phyloP scores from a whole-genome alignment of 2,329 filamentous ascomycete genomes.

The Tolypocladium tropicale region DNA sequence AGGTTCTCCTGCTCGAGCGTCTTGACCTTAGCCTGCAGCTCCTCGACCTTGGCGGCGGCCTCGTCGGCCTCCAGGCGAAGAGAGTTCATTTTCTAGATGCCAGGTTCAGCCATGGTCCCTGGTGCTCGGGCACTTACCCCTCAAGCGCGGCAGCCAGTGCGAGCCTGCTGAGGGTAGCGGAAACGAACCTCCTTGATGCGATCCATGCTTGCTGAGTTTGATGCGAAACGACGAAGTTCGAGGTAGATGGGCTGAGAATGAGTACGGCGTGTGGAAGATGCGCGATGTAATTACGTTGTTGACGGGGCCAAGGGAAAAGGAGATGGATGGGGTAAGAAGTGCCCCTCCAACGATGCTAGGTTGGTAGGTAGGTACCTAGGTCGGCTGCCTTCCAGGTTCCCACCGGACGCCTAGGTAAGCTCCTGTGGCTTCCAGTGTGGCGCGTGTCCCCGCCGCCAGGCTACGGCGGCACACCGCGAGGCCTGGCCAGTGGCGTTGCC shows the following conservation, averaged over 20 bases:
- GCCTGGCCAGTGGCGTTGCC: constrained; percentile 18
- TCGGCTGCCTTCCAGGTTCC: constrained; percentile 1
- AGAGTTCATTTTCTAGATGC: constrained; percentile 75
- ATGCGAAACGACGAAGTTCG: constrained; percentile 4
- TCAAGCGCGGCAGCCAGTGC: constrained; percentile 15
- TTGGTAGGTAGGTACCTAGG: too few species aligned
- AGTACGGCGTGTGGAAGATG: constrained; percentile 17
- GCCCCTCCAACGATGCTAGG: constrained; percentile 24
- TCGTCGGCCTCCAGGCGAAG: constrained; percentile 93
- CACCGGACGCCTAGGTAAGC: constrained; percentile 6
- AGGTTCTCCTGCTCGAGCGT: constrained; percentile 87
- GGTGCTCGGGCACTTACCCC: constrained; percentile 7
- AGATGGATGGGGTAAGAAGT: constrained; percentile 16
- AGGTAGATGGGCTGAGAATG: constrained; percentile 8
- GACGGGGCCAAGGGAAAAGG: constrained; percentile 19
- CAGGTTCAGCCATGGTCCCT: constrained; percentile 4
- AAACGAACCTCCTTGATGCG: constrained; percentile 77
- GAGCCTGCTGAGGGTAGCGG: constrained; percentile 5
- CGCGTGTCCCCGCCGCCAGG: constrained; percentile 5
- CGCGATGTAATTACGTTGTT: constrained; percentile 20
- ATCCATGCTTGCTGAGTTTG: constrained; percentile 53
- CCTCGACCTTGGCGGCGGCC: constrained; percentile 69
- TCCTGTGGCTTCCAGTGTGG: constrained; percentile 20
- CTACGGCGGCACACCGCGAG: neutral
- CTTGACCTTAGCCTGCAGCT: constrained; percentile 83